These are phyloP conservation scores for Cadophora luteo-olivacea DNA, from an alignment of 2,329 filamentous ascomycete genomes.

Conservation along the genomic window DNA sequence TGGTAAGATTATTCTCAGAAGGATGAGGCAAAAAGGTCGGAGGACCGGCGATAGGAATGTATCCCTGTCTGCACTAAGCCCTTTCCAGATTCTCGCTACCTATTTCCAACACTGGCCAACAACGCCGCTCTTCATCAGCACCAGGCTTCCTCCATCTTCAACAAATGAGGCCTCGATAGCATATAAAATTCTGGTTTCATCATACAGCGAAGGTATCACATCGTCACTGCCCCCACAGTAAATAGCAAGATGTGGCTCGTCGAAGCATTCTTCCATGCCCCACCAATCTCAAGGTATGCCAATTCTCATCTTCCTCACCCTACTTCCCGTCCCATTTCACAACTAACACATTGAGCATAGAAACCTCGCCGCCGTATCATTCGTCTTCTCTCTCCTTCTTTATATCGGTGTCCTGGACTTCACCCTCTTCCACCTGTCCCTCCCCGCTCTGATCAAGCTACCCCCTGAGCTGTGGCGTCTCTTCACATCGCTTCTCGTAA, in stretches of 20 bases:
- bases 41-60: neutral
- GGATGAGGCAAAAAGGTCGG: too few species aligned
- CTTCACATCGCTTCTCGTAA: constrained; percentile 41
- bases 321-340: neutral
- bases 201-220: too few species aligned
- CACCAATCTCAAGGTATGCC: constrained; percentile 24
- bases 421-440: constrained; percentile 10
- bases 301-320: too few species aligned
- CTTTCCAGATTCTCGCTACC: neutral
- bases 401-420: constrained; percentile 15
- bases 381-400: constrained; percentile 22
- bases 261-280: constrained; percentile 18
- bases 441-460: constrained; percentile 35
- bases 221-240: neutral
- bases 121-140: neutral
- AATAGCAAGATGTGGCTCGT: constrained; percentile 18
- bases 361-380: constrained; percentile 13
- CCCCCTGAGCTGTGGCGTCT: constrained; percentile 45
- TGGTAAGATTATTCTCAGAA: too few species aligned
- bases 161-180: neutral
- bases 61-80: neutral
- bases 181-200: neutral
- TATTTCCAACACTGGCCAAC: constrained; percentile 8
- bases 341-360: constrained; percentile 8
- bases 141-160: neutral